Percentiles rank a stretch among this genome's conserved stretches.
These are phyloP conservation scores for Hypoxylon intermedium DNA, from an alignment of 495 filamentous ascomycete species.

Conservation along the genomic window DNA sequence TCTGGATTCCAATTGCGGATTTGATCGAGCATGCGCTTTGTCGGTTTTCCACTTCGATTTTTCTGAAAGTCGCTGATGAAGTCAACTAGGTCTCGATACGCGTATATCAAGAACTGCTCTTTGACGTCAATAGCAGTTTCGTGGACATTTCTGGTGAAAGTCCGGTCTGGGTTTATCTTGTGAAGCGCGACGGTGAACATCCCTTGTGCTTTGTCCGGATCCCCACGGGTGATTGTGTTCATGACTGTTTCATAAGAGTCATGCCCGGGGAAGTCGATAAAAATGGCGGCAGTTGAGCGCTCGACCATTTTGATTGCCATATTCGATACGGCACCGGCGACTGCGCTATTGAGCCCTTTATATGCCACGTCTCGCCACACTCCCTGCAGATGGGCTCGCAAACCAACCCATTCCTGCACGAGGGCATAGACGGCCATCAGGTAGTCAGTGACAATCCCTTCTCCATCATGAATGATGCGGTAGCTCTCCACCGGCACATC, in stretches of 20 bases:
- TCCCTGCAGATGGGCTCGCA: conserved; percentile 37
- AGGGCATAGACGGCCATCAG: too few relatives aligned
- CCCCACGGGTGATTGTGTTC: conserved; percentile 45
- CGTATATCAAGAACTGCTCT: conserved; percentile 51
- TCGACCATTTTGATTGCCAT: conserved; percentile 51
- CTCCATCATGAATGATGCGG: too few relatives aligned
- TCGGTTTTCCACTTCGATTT: conserved; percentile 54
- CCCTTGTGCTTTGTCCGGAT: conserved; percentile 45
- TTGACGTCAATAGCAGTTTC: conserved; percentile 42
- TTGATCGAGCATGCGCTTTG: conserved; percentile 48
- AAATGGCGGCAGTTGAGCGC: conserved; percentile 44
- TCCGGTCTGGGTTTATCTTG: conserved; percentile 13
- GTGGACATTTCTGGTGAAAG: conserved; percentile 14
- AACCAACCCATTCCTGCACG: too few relatives aligned
- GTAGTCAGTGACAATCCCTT: too few relatives aligned
- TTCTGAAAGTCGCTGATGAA: conserved; percentile 57
- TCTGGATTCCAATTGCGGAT: conserved; percentile 53
- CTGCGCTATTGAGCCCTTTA: conserved; percentile 52
- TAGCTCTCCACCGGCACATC: too few relatives aligned
- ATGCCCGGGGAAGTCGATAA: conserved; percentile 52
- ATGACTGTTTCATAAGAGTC: conserved; percentile 50
- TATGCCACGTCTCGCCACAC: conserved; percentile 58
- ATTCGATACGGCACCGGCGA: conserved; percentile 53
- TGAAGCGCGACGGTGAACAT: conserved; percentile 34
- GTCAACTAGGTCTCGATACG: conserved; percentile 54